Conservation (phyloP, 2,329 filamentous ascomycete species). For the Exophiala calicioides region DNA sequence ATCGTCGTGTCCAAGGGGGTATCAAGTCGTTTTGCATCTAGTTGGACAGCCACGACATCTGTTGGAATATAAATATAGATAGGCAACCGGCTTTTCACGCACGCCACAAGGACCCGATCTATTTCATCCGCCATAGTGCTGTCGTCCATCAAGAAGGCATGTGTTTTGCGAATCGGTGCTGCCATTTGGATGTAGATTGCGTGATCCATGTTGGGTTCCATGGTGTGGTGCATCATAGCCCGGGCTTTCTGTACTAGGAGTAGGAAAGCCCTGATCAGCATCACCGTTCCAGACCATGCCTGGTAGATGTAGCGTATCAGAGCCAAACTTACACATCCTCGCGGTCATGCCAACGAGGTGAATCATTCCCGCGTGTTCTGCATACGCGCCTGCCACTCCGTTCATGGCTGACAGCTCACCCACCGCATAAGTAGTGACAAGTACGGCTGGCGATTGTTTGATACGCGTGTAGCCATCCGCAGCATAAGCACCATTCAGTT, state of each 20-base stretch:
- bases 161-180: constrained; percentile 25
- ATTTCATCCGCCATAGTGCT: constrained; percentile 30
- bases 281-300: constrained; percentile 32
- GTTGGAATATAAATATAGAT: constrained; percentile 32
- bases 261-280: too few species aligned
- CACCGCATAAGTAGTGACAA: constrained; percentile 61
- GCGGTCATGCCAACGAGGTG: constrained; percentile 60
- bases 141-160: constrained; percentile 32
- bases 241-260: constrained; percentile 51
- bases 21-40: constrained; percentile 54
- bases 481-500: constrained; percentile 67
- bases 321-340: constrained; percentile 24
- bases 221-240: constrained; percentile 40
- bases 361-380: constrained; percentile 60
- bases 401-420: constrained; percentile 48
- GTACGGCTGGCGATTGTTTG: constrained; percentile 58
- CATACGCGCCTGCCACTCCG: constrained; percentile 51
- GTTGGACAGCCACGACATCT: constrained; percentile 25
- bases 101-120: constrained; percentile 30
- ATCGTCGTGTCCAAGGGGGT: constrained; percentile 61
- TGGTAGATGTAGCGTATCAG: constrained; percentile 8
- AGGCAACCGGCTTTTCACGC: constrained; percentile 29
- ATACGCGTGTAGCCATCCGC: constrained; percentile 75
- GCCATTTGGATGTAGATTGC: constrained; percentile 28
- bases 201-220: constrained; percentile 33